Evolutionary conservation across 345 rosid genomes (phyloP), one percentile per base, ranked within the genome.

Genomic region (Moricandia moricandioides): DNA sequence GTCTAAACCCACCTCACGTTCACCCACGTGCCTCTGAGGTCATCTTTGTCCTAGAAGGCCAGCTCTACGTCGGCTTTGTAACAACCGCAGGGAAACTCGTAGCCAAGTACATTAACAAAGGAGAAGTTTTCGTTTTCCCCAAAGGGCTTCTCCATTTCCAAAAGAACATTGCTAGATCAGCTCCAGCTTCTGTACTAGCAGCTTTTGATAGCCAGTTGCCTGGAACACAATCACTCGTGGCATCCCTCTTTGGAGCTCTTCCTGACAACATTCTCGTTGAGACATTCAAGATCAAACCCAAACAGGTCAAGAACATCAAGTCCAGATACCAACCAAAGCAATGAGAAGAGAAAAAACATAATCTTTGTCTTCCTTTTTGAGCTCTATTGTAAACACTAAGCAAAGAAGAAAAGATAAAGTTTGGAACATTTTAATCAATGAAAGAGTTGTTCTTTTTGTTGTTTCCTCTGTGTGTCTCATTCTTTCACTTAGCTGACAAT

Each of bases 121-220:
- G 89, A 37, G 87, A 88, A 0, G 54, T 80, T 14, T 88, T 83
- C n/a, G 87, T 83, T 27, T 88, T 88, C 78, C 91, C 91, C 0
- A 86, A 56, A 57, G 91, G 84, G 18, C 79, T 87, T 8, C 76
- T 87, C 31, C 91, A 87, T 75, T 87, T 84, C 74, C 91, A 87
- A 76, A 82, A 80, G 79, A 87, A 87, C 75, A 70, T 33, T 39
- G 88, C 80, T 3, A 21, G 24, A 12, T n/a, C 31, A 2, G 74
- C 26, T 6, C 78, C 85, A 1, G 89, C 91, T 0, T 65, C 89
- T 2, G 88, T 84, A 3, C 33, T 88, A 3, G 65, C 89, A 0
- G 87, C 84, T 12, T 88, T 86, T 62, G 84, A 88, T 62, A 86
- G 89, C 72, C 91, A 88, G 70, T 37, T 88, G 13, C 89, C 89